Evolutionary conservation across 1,284 basidiomycete genomes (phyloP).

Genomic region (Trichosporon coremiiforme): DNA sequence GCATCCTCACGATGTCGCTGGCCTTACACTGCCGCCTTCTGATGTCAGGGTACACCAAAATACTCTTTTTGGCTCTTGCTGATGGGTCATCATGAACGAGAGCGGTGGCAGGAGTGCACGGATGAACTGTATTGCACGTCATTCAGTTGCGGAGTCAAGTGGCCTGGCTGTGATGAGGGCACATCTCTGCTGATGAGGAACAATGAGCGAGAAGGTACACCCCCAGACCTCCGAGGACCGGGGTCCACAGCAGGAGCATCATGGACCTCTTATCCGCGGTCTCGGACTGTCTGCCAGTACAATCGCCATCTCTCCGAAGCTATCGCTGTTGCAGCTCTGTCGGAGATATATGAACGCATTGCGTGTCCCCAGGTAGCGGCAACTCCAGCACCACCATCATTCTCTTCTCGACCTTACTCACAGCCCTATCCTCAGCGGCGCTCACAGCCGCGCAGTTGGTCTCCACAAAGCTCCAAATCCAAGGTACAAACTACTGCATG

Average conservation of each 20-base stretch:
- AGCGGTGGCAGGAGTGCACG: too few relatives aligned
- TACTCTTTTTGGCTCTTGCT: conserved; percentile 19
- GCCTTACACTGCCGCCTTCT: conserved; percentile 36
- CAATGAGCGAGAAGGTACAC: not conserved
- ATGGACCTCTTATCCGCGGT: not conserved
- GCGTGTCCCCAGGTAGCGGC: not conserved
- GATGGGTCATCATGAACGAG: too few relatives aligned
- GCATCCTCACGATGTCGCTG: conserved; percentile 34
- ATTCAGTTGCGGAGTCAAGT: too few relatives aligned
- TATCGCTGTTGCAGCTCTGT: not conserved
- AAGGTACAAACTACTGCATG: not conserved
- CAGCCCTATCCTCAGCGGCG: not conserved
- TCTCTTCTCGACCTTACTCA: not conserved
- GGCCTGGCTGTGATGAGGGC: too few relatives aligned
- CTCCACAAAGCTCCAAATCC: not conserved
- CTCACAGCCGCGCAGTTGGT: not conserved
- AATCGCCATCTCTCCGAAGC: not conserved
- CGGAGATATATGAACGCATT: not conserved
- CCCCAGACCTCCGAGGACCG: not conserved
- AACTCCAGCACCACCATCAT: not conserved
- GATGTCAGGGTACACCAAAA: conserved; percentile 34
- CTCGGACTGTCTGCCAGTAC: not conserved
- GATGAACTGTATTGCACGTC: too few relatives aligned
- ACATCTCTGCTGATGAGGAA: not conserved
- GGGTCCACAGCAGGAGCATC: too few relatives aligned